Conservation (phyloP, 805 yeast species). For the Pichia nakasei region DNA sequence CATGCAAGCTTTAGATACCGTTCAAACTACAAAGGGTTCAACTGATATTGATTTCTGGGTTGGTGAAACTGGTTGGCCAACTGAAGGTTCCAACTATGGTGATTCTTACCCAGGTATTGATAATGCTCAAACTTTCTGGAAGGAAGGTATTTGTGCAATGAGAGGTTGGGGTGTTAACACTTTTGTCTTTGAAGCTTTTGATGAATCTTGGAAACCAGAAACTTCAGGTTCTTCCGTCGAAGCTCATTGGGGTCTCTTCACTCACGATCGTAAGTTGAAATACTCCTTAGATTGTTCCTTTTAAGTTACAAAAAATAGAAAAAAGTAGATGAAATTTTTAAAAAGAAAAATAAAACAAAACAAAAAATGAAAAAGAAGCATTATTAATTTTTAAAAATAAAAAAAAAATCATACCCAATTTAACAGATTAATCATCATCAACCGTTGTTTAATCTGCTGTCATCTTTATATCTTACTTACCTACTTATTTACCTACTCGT, state of each 20-base stretch:
- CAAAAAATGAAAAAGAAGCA: too few species aligned
- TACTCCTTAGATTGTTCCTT: slow-evolving; percentile 40
- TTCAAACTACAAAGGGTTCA: slow-evolving; percentile 80
- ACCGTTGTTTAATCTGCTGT: too few species aligned
- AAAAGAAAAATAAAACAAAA: too few species aligned
- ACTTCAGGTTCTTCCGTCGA: slow-evolving; percentile 84
- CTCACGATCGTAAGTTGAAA: slow-evolving; percentile 37
- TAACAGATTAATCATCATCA: too few species aligned
- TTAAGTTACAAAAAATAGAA: too few species aligned
- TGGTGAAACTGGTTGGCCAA: slow-evolving; percentile 98
- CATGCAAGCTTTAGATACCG: slow-evolving; percentile 90
- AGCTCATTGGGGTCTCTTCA: slow-evolving; percentile 92
- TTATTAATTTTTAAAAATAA: too few species aligned
- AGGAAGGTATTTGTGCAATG: slow-evolving; percentile 82
- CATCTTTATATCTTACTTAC: too few species aligned
- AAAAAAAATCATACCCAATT: too few species aligned
- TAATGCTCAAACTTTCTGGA: slow-evolving; percentile 79
- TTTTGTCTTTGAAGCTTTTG: slow-evolving; percentile 88
- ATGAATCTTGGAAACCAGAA: slow-evolving; percentile 93
- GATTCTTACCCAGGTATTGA: slow-evolving; percentile 55
- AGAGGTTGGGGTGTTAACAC: slow-evolving; percentile 96
- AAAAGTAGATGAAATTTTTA: too few species aligned
- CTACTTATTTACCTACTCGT: too few species aligned
- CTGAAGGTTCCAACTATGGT: slow-evolving; percentile 70
- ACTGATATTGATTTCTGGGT: slow-evolving; percentile 88